Conservation (phyloP, 2,329 filamentous ascomycete genomes). For the Macroventuria anomochaeta region DNA sequence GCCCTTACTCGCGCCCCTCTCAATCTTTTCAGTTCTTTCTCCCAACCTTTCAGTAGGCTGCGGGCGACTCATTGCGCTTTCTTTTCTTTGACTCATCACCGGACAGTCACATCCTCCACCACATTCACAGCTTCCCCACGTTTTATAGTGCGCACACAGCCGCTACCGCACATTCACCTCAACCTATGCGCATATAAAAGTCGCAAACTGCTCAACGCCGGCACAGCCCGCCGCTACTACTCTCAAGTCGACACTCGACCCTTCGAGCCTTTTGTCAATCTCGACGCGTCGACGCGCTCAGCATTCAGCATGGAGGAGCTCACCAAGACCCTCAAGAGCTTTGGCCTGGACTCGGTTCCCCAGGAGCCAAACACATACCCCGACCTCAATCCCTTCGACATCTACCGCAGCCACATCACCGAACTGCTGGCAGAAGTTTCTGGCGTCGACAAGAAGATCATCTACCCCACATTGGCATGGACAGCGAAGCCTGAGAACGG, state of each 20-base stretch:
- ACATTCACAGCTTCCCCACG: conserved; percentile 17
- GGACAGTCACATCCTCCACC: conserved; percentile 18
- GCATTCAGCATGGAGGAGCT: conserved; percentile 46
- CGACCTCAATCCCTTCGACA: conserved; percentile 75
- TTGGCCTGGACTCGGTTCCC: conserved; percentile 50
- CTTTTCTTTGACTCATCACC: conserved; percentile 38
- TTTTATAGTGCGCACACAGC: conserved; percentile 15
- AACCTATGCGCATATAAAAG: conserved; percentile 1
- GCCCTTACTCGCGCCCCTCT: conserved; percentile 18
- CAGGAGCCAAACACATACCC: conserved; percentile 60
- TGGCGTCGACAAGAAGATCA: conserved; percentile 71
- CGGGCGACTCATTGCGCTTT: conserved; percentile 43
- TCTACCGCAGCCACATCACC: conserved; percentile 80
- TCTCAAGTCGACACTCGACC: conserved; percentile 24
- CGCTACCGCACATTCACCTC: conserved; percentile 12
- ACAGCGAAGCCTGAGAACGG: conserved; percentile 81
- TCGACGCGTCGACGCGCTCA: conserved; percentile 35
- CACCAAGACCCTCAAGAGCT: conserved; percentile 42
- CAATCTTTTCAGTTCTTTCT: conserved; percentile 37
- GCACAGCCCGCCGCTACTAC: conserved; percentile 16
- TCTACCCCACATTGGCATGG: conserved; percentile 80
- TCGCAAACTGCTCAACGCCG: background rate
- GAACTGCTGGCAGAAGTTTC: conserved; percentile 71
- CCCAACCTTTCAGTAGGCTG: conserved; percentile 34
- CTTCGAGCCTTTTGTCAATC: conserved; percentile 30